Percentiles rank a stretch among this genome's conserved stretches.
These are phyloP conservation scores for Cydonia oblonga DNA, from an alignment of 331 rosid genomes.

Conservation along the genomic window DNA sequence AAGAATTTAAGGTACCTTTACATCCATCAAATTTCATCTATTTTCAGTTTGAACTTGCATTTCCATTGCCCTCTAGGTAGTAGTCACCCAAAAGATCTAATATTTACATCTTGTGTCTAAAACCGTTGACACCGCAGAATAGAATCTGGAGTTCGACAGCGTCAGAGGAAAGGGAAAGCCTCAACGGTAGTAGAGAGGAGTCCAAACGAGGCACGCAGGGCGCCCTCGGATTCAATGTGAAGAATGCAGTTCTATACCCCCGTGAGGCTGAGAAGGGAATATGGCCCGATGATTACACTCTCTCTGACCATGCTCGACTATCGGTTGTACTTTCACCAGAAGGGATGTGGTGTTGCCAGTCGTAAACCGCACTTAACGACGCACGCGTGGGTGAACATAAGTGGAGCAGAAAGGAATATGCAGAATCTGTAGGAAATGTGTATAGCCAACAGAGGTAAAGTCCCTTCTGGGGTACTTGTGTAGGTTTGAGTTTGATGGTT, in stretches of 20 bases:
- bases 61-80: not conserved
- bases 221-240: conserved; percentile 60
- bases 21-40: not conserved
- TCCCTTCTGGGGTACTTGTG: not conserved
- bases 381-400: too few relatives aligned
- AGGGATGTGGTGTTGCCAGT: conserved; percentile 29
- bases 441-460: not conserved
- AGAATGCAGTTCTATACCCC: conserved; percentile 58
- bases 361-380: conserved; percentile 2
- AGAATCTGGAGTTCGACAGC: conserved; percentile 55
- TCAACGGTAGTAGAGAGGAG: conserved; percentile 18
- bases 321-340: conserved; percentile 48
- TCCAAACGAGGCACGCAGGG: conserved; percentile 16
- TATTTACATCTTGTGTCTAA: not conserved
- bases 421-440: not conserved
- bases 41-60: not conserved
- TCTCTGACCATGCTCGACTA: conserved; percentile 78
- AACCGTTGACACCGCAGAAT: conserved; percentile 32
- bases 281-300: conserved; percentile 78
- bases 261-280: conserved; percentile 68
- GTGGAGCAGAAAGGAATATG: conserved; percentile 1
- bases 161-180: conserved; percentile 32
- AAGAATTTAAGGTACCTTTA: conserved; percentile 67
- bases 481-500: too few relatives aligned
- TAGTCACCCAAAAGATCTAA: not conserved